A percentile compares a stretch with the other conserved stretches of the same genome.
These are phyloP conservation scores for Alternaria angustiovoidea DNA, from an alignment of 2,329 filamentous ascomycete genomes.

Conservation along the genomic window DNA sequence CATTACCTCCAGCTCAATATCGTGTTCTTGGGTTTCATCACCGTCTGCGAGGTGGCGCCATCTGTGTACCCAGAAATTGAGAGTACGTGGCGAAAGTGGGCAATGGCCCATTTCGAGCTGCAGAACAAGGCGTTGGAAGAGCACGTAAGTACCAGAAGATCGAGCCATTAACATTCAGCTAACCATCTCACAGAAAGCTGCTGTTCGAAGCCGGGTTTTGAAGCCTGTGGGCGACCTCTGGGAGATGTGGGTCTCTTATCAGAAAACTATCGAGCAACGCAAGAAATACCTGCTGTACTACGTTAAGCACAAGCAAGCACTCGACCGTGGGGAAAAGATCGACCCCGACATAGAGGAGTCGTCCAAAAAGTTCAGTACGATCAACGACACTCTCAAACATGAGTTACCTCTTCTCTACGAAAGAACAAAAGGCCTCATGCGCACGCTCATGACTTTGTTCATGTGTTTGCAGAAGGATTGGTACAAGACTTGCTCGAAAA, in stretches of 20 bases:
- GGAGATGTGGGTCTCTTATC: slow-evolving; percentile 81
- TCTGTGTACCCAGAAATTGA: slow-evolving; percentile 78
- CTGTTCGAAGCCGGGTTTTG: slow-evolving; percentile 83
- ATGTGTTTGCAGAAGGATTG: slow-evolving; percentile 84
- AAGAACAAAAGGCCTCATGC: slow-evolving; percentile 83
- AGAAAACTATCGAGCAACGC: slow-evolving; percentile 90
- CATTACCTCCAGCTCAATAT: slow-evolving; percentile 83
- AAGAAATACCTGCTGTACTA: slow-evolving; percentile 92
- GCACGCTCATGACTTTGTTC: slow-evolving; percentile 82
- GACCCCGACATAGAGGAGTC: slow-evolving; percentile 86
- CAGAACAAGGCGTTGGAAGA: slow-evolving; percentile 83
- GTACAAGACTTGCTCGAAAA: slow-evolving; percentile 84
- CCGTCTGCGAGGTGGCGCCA: slow-evolving; percentile 74
- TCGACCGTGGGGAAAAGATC: slow-evolving; percentile 81
- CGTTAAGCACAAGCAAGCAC: slow-evolving; percentile 79
- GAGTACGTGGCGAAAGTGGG: slow-evolving; percentile 93
- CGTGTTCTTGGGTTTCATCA: slow-evolving; percentile 82
- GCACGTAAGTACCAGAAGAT: slow-evolving; percentile 67
- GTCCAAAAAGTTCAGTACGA: slow-evolving; percentile 86
- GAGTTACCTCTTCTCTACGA: slow-evolving; percentile 86
- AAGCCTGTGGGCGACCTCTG: slow-evolving; percentile 82
- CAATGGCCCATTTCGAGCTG: slow-evolving; percentile 85
- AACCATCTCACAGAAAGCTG: slow-evolving; percentile 56
- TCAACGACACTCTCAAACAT: slow-evolving; percentile 93
- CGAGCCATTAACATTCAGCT: slow-evolving; percentile 13